Conservation (phyloP, 768 basidiomycete species). For the Hydnum rufescens region DNA sequence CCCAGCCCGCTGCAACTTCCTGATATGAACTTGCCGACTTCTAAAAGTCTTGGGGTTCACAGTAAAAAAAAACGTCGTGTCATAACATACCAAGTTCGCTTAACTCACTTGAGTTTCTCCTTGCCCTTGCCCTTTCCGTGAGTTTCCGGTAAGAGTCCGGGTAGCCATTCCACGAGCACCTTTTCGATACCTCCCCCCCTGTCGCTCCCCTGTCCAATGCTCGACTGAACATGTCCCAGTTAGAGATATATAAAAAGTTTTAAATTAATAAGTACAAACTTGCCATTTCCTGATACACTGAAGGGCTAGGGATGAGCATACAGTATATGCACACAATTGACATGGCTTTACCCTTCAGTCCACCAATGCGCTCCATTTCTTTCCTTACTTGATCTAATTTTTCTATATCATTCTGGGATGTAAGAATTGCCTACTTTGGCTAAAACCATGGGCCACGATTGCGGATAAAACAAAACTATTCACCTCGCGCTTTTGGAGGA, state of each 20-base stretch:
- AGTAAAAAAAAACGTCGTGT: not conserved
- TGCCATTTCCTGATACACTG: conserved; percentile 1
- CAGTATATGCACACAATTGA: not conserved
- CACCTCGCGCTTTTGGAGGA: not conserved
- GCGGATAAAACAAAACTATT: not conserved
- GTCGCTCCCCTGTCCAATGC: conserved; percentile 56
- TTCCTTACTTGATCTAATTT: not conserved
- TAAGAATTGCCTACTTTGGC: not conserved
- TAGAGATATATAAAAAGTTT: no score
- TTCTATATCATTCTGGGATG: not conserved
- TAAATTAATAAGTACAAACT: no score
- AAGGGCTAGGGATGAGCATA: not conserved
- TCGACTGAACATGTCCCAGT: conserved; percentile 24
- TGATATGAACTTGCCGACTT: conserved; percentile 44
- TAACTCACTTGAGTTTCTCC: conserved; percentile 2
- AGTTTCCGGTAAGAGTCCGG: conserved; percentile 21
- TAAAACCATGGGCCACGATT: no score
- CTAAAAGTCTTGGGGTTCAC: no score
- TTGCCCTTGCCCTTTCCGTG: conserved; percentile 13
- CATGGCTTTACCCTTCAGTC: not conserved
- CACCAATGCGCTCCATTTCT: not conserved
- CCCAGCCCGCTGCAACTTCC: conserved; percentile 21
- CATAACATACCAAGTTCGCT: not conserved
- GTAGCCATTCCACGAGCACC: conserved; percentile 57
- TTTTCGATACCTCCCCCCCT: conserved; percentile 81